Evolutionary conservation across 2,329 filamentous ascomycete genomes (phyloP), one percentile per base, ranked within the genome.

Genomic region (Paecilomyces niveus): DNA sequence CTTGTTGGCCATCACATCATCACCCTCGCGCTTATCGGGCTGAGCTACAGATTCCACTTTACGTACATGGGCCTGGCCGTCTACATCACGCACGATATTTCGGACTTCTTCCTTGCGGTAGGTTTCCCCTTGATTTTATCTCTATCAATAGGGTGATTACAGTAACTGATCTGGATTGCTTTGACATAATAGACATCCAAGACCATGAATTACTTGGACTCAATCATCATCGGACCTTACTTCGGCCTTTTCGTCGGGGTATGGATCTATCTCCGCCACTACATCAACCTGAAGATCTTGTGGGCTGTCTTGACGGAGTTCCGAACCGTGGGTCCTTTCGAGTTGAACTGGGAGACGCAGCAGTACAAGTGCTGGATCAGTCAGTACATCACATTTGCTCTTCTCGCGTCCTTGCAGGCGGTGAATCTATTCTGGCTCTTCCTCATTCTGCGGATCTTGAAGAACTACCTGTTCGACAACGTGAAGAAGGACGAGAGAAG

Each of bases 11-110:
- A 97, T 74, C 92, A 97, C 74, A 87, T 97, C 65, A 89, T 97
- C 71, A 95, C 90, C 21, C 78, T 97, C 60, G 79, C 87, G 21
- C 82, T 97, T 66, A 96, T 97, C 65, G 88, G 78, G 59, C 78
- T 93, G 69, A 94, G 89, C 78, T 97, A 97, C 78, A 86, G 91
- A 61, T 97, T 96, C 80, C 92, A 97, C 76, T 97, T 97, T 74
- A 95, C 92, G 21, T 93, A 96, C 76, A 95, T 97, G 72, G 92
- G 92, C 26, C 78, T 97, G 57, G 90, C 91, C 21, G 91, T 97
- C 33, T 97, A 96, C 75, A 91, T 94, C 62, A 96, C 92, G 9
- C 91, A 96, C 75, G 92, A 97, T 71, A 89, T 97, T 62, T 92
- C 88, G 60, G 92, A 97, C 74, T 96, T 97, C 78, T 97, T 97